Evolutionary conservation across 116 monocot species (phyloP).

Genomic region (Iris pallida): DNA sequence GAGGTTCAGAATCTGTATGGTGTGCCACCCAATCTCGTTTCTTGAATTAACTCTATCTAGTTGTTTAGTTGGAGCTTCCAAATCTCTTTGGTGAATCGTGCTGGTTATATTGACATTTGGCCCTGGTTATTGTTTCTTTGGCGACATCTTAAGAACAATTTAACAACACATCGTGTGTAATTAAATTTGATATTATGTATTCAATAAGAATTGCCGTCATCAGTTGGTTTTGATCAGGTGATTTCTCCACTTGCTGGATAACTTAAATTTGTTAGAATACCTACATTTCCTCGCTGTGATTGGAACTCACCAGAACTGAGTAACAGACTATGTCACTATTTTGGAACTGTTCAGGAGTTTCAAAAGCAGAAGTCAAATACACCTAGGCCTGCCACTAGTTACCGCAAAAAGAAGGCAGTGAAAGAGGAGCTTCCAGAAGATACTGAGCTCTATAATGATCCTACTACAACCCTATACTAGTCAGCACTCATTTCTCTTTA

Average conservation of each 20-base stretch:
- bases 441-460: conserved; percentile 54
- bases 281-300: neutral
- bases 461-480: conserved; percentile 67
- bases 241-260: neutral
- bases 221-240: neutral
- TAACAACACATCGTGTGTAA: neutral
- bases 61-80: neutral
- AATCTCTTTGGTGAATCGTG: neutral
- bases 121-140: too few species aligned
- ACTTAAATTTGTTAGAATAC: neutral
- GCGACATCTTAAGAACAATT: too few species aligned
- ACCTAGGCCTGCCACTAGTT: conserved; percentile 71
- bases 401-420: conserved; percentile 85
- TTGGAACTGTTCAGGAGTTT: conserved; percentile 47
- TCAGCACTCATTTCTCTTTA: conserved; percentile 36
- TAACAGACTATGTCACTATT: neutral
- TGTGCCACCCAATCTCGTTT: neutral
- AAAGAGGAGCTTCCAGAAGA: conserved; percentile 82
- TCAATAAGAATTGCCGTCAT: neutral
- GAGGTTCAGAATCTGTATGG: neutral
- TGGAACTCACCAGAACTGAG: too few species aligned
- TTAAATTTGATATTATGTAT: neutral
- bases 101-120: neutral
- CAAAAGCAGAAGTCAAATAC: conserved; percentile 51
- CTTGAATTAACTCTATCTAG: neutral